A percentile compares a stretch with the other conserved stretches of the same genome.
These are phyloP conservation scores for Salix exigua DNA, from an alignment of 345 rosid species.

Conservation along the genomic window DNA sequence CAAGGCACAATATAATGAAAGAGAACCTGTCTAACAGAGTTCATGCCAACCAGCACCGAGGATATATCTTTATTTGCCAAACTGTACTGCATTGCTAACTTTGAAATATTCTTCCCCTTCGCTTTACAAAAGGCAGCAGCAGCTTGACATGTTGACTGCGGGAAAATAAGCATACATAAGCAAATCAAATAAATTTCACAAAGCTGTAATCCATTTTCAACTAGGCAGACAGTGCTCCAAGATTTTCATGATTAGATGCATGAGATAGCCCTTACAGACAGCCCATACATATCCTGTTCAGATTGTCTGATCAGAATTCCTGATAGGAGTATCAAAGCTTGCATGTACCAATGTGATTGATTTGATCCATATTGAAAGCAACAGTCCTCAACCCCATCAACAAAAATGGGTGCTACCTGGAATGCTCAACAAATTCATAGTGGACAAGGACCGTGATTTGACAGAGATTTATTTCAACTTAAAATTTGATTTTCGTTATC, in stretches of 20 bases:
- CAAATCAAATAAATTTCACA: not conserved
- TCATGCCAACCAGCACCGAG: conserved; percentile 81
- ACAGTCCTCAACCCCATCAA: not conserved
- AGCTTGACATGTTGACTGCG: conserved; percentile 71
- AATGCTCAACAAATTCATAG: not conserved
- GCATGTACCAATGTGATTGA: not conserved
- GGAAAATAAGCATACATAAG: not conserved
- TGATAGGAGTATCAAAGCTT: not conserved
- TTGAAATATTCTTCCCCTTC: conserved; percentile 76
- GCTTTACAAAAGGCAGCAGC: conserved; percentile 62
- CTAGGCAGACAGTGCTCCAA: not conserved
- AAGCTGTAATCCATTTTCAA: not conserved
- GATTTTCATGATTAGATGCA: not conserved
- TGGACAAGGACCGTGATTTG: not conserved
- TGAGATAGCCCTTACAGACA: not conserved
- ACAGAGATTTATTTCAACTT: not conserved
- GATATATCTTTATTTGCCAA: conserved; percentile 69
- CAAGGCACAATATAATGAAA: not conserved
- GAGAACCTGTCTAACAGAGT: conserved; percentile 67
- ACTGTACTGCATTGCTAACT: conserved; percentile 84
- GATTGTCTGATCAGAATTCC: not conserved
- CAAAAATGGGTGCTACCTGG: not conserved
- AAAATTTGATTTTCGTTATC: not conserved
- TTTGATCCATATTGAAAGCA: not conserved
- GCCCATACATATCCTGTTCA: not conserved